phyloP scores from a whole-genome alignment of 768 basidiomycete species.

The Russula sp. region DNA sequence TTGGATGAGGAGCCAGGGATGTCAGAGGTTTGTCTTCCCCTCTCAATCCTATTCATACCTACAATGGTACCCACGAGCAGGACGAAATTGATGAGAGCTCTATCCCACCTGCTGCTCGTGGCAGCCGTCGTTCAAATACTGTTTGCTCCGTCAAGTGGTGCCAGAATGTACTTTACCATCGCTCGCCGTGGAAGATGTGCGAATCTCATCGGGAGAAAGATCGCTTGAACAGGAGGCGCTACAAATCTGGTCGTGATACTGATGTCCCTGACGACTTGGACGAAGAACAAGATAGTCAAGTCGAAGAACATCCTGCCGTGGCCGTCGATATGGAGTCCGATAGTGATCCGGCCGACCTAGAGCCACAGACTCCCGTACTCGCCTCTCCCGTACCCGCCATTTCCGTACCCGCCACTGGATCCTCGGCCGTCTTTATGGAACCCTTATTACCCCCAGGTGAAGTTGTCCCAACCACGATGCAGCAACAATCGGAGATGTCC shows the following conservation, averaged over 20 bases:
- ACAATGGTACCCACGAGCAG: not conserved
- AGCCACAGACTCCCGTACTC: not conserved
- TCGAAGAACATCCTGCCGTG: not conserved
- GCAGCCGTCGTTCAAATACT: slow-evolving; percentile 38
- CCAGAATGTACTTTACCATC: slow-evolving; percentile 44
- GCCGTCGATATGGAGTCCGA: not conserved
- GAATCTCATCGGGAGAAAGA: slow-evolving; percentile 45
- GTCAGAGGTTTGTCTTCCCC: slow-evolving; percentile 20
- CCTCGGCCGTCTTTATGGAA: slow-evolving; percentile 24
- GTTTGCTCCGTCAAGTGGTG: slow-evolving; percentile 44
- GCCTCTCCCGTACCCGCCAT: too few relatives aligned
- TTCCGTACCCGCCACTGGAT: slow-evolving; percentile 6
- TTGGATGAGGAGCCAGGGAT: slow-evolving; percentile 10
- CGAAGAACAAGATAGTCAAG: slow-evolving; percentile 6
- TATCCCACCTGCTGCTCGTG: slow-evolving; percentile 36
- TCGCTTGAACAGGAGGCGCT: slow-evolving; percentile 36
- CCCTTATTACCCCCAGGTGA: slow-evolving; percentile 25
- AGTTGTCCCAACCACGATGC: not conserved
- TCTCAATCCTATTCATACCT: not conserved
- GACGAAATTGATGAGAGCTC: slow-evolving; percentile 26
- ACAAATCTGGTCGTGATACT: slow-evolving; percentile 34
- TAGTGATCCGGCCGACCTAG: not conserved
- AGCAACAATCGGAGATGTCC: slow-evolving; percentile 10
- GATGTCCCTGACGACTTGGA: slow-evolving; percentile 9
- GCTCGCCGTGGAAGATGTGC: slow-evolving; percentile 49